Conservation (phyloP, 2,329 filamentous ascomycete genomes). For the Fusarium aywerte region DNA sequence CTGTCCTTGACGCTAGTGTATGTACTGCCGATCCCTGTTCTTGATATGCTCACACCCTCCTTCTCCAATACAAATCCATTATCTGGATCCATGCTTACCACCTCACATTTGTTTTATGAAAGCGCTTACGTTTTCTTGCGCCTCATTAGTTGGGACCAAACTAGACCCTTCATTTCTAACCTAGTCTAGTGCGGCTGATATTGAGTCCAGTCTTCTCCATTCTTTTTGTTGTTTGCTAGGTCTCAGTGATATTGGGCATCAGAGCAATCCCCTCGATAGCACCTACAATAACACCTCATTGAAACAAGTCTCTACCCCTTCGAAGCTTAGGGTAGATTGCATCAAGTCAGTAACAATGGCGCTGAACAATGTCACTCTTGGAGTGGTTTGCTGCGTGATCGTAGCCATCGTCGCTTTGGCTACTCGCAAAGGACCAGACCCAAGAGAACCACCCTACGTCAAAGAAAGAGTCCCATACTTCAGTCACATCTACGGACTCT, state of each 20-base stretch:
- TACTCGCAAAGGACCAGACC: conserved; percentile 15
- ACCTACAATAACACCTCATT: neutral
- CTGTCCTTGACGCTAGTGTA: neutral
- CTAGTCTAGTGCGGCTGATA: neutral
- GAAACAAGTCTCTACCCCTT: fast-evolving
- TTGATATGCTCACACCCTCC: neutral
- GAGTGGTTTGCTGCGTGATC: conserved; percentile 17
- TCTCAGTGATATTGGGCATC: neutral
- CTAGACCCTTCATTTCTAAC: neutral
- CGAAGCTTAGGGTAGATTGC: neutral
- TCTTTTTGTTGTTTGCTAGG: neutral
- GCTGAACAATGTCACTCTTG: conserved; percentile 12
- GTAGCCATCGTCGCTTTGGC: conserved; percentile 2
- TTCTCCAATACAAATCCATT: neutral
- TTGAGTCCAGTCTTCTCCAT: neutral
- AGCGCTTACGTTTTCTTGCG: neutral
- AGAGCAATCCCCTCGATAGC: neutral
- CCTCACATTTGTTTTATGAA: neutral
- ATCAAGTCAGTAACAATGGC: neutral
- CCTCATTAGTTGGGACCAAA: neutral
- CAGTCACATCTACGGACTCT: conserved; percentile 30
- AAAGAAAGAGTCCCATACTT: conserved; percentile 27
- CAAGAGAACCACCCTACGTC: conserved; percentile 25
- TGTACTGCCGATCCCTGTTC: neutral
- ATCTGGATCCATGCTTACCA: neutral